Evolutionary conservation across 768 basidiomycete genomes (phyloP), one percentile per base, ranked within the genome.

Genomic region (Podaxis sp.): DNA sequence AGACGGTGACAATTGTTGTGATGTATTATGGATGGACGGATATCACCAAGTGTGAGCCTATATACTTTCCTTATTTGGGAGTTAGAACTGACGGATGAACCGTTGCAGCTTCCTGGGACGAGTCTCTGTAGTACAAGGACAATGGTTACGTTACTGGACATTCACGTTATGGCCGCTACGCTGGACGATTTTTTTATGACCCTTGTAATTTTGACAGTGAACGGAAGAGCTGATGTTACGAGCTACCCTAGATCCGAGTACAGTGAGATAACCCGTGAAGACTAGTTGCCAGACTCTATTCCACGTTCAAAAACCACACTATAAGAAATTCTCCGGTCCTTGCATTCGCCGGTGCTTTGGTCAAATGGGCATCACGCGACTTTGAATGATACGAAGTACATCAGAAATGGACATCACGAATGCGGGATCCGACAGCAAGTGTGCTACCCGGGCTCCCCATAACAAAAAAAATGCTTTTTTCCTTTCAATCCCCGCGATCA

Each of bases 1-100:
- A 94, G 69, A 90, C 90, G 0, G 83, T 80, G 1, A 73, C 88
- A 0, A 82, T 94, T 1, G 79, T 74, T 8, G 70, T 80, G 3
- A 64, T 94, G 13, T 91, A 83, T 71, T 69, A 84, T 33, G 90
- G 82, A 13, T 94, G 93, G 93, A 74, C 78, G 70, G 85, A 85
- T 69, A 90, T 93, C 55, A 93, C 91, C 13, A 91, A 93, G 82
- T 89, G 89, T 85, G 56, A 52, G 80, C 73, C 3, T 9, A 57
- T 22, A 1, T 57, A 27, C 51, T 47, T 53, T 49, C 29, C 55
- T 59, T 51, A 43, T 53, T 63, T 33, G 50, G 8, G 24, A 40
- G 13, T 73, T 54, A 46, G 70, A 9, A 67, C 68, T 38, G 64
- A 75, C 58, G 13, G 33, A 43, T 7, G 17, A 6, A 8, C 17